Evolutionary conservation across 345 rosid species (phyloP), one percentile per base, ranked within the genome.

Genomic region (Rhizophora mangle): DNA sequence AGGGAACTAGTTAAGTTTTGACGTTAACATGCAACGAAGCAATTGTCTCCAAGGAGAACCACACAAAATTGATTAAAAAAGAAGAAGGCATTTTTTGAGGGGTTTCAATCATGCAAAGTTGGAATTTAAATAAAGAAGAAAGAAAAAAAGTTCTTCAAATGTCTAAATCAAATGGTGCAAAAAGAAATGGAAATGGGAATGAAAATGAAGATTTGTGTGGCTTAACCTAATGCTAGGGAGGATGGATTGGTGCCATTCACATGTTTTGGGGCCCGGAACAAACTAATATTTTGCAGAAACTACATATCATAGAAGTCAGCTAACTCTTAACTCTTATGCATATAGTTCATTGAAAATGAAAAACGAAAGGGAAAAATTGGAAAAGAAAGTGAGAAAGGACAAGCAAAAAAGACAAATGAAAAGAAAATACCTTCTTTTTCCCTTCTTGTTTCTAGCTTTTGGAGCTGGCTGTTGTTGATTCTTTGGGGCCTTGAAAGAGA

Each of bases 191-290:
- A 51, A 46, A 34, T 68, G 21, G n/a, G n/a, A n/a, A n/a, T n/a
- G n/a, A n/a, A 63, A 10, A 26, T 31, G 43, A 30, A 68, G 19
- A 60, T 22, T 36, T 60, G 3, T 56, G 64, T 68, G 64, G 62
- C 49, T 36, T 37, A 6, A 29, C 13, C 19, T 70, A 21, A 9
- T 24, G 22, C 21, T 15, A 8, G 10, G 56, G 21, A 52, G 21
- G 58, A 22, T 65, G 62, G 66, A 43, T 43, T 43, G 49, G 18
- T 43, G 49, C 15, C 8, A 34, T 9, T 62, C 75, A 73, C 78
- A 73, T 76, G 78, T 43, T 43, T 36, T 21, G 73, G 81, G 83
- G 43, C 78, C 83, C 83, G 56, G 20, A 34, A 62, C 61, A 52
- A 52, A 63, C 64, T 58, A 59, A 22, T n/a, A 3, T 26, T 31